Percentiles rank a stretch among this genome's conserved stretches.
These are phyloP conservation scores for Vaccinium macrocarpon DNA, from an alignment of 148 eudicot species.

Conservation along the genomic window DNA sequence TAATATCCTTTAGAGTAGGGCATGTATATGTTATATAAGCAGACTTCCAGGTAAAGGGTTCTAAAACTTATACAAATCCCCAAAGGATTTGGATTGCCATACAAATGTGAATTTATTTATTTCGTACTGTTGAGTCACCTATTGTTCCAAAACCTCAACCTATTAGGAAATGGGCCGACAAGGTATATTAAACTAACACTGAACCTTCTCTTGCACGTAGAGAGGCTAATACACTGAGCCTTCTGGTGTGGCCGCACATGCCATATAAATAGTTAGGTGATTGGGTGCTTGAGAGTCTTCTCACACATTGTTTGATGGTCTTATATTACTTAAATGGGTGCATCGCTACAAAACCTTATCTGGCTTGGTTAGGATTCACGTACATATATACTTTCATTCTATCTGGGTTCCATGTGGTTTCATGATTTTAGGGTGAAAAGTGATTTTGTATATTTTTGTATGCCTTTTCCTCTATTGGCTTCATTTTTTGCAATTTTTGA, in stretches of 20 bases:
- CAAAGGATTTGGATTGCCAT: not conserved
- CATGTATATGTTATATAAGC: not conserved
- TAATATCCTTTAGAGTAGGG: not conserved
- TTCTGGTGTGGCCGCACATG: not conserved
- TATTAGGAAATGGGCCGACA: not conserved
- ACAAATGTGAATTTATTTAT: not conserved
- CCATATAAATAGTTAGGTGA: not conserved
- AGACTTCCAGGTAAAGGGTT: slow-evolving; percentile 1
- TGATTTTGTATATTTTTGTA: not conserved
- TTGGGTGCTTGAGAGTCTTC: slow-evolving; percentile 2
- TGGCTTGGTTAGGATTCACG: not conserved
- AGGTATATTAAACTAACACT: not conserved
- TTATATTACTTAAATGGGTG: not conserved
- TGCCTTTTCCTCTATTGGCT: not conserved
- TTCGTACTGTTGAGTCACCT: not conserved
- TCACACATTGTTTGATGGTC: not conserved
- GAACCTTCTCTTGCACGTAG: not conserved
- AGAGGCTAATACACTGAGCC: not conserved
- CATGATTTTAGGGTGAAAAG: not conserved
- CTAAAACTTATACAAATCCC: not conserved
- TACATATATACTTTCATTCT: not conserved
- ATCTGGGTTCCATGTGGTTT: not conserved
- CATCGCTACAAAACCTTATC: not conserved
- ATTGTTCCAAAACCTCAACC: not conserved
- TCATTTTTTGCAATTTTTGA: slow-evolving; percentile 15